Evolutionary conservation across 2,329 filamentous ascomycete genomes (phyloP).

Genomic region (Colletotrichum spaethianum): DNA sequence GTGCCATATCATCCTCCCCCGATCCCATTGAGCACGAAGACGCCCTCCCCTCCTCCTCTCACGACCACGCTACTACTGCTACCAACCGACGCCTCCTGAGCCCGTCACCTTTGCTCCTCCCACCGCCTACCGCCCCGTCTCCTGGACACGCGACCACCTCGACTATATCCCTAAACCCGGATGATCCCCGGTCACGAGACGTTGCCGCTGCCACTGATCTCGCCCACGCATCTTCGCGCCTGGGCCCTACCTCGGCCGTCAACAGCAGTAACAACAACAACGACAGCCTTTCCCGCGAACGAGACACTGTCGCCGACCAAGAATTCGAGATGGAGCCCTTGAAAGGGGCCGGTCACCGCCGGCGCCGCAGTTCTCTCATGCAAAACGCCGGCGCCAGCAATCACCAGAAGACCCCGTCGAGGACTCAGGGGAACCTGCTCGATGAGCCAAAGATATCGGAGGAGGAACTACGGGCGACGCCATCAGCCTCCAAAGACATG

Average conservation of each 20-base stretch:
- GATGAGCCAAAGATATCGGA: slow-evolving; percentile 64
- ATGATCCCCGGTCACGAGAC: slow-evolving; percentile 31
- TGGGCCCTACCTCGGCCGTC: slow-evolving; percentile 25
- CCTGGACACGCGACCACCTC: slow-evolving; percentile 37
- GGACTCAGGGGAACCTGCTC: slow-evolving; percentile 48
- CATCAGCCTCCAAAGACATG: slow-evolving; percentile 49
- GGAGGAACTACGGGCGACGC: slow-evolving; percentile 50
- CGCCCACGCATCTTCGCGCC: slow-evolving; percentile 27
- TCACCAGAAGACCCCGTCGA: slow-evolving; percentile 46
- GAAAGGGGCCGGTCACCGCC: slow-evolving; percentile 63
- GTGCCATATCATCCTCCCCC: slow-evolving; percentile 38
- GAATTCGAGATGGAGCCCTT: slow-evolving; percentile 72
- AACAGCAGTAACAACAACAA: not conserved
- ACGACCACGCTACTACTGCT: slow-evolving; percentile 3
- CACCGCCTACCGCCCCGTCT: slow-evolving; percentile 31
- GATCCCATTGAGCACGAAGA: slow-evolving; percentile 37
- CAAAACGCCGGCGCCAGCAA: slow-evolving; percentile 51
- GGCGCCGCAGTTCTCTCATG: slow-evolving; percentile 69
- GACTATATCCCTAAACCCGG: slow-evolving; percentile 8
- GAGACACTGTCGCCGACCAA: slow-evolving; percentile 44
- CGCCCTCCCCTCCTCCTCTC: slow-evolving; percentile 17
- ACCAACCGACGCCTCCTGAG: slow-evolving; percentile 31
- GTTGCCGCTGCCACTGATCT: slow-evolving; percentile 9
- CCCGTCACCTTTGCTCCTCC: slow-evolving; percentile 34
- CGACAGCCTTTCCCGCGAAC: not conserved